Base-by-base conservation (phyloP, 2,329 filamentous ascomycete species). In the Paradendryphiella salina region DNA sequence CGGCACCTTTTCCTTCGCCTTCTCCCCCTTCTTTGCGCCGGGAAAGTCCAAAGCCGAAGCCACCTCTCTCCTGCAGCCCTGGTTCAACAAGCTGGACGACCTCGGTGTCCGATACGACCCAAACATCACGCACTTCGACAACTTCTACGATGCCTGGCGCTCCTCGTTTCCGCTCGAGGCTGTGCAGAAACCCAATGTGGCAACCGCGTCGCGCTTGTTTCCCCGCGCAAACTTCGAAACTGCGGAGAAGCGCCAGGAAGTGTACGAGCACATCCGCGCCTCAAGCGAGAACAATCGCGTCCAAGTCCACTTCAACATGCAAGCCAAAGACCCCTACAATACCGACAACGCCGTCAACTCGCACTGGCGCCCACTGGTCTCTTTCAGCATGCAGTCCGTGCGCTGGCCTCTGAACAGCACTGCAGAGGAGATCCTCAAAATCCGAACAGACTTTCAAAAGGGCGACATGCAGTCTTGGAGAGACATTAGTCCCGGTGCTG, bases 231-330 rank as follows among this genome's bases (percentile, higher is more conserved):
- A 71, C 57, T 71, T 70, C 26, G 64, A 63, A n/a, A 69, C 66
- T 0, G 47, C 57, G 0, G 64, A 61, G 29, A 71, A 70, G 49
- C 61, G 66, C n/a, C 65, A 70, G 11, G 63, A 69, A 37, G 52
- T 69, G 2, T 67, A 55, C 54, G 47, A 60, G 1, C 54, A 65
- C 33, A 54, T 72, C 6, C 61, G 65, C n/a, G 23, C 59, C 17
- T 61, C 72, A 41, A 60, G 66, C 71, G 65, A 71, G 36, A 71
- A 69, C 48, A 66, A 66, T 35, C 57, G 65, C 15, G 66, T 71
- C 0, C 67, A 71, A 35, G 68, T 70, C 0, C 67, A 70, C 49
- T 72, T 71, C 61, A 71, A 71, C 61, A 70, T 71, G 51, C 67
- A 69, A 36, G 61, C 62, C 14, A 63, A 63, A 11, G 65, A 70